Conservation (phyloP, 2,329 filamentous ascomycete genomes). For the Colletotrichum musicola region DNA sequence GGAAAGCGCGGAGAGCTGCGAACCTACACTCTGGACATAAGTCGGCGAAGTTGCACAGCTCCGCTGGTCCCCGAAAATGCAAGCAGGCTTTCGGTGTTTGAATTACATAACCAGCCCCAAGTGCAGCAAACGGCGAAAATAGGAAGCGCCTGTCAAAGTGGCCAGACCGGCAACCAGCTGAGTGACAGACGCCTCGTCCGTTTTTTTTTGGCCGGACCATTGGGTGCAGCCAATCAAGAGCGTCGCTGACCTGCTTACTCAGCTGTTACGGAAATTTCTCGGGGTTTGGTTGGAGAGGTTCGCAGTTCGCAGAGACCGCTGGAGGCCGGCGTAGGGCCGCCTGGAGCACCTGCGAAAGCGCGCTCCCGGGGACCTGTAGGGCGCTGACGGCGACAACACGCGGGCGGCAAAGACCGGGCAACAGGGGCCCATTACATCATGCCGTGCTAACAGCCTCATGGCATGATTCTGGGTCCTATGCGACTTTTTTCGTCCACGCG, state of each 20-base stretch:
- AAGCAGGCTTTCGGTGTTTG: conserved; percentile 33
- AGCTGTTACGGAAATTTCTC: conserved; percentile 47
- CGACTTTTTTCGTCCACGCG: conserved; percentile 28
- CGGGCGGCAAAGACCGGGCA: conserved; percentile 34
- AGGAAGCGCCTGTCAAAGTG: conserved; percentile 29
- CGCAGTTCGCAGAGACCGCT: conserved; percentile 36
- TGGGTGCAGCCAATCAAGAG: conserved; percentile 14
- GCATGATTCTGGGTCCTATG: conserved; percentile 33
- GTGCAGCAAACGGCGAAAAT: conserved; percentile 39
- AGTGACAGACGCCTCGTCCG: conserved; percentile 11
- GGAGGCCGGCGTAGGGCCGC: not conserved
- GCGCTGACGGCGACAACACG: conserved; percentile 15
- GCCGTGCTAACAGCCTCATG: conserved; percentile 35
- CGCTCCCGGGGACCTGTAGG: conserved; percentile 4
- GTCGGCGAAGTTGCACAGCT: conserved; percentile 13
- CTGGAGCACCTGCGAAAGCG: conserved; percentile 2
- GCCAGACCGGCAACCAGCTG: conserved; percentile 20
- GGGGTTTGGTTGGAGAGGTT: conserved; percentile 41
- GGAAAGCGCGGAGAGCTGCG: too few species aligned
- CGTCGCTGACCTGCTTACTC: conserved; percentile 10
- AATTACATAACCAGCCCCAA: conserved; percentile 24
- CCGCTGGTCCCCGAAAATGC: not conserved
- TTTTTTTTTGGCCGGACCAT: not conserved
- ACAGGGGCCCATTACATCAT: conserved; percentile 37
- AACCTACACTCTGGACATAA: conserved; percentile 1